Evolutionary conservation across 306 rosid species (phyloP).

Genomic region (Lithocarpus polystachyus): DNA sequence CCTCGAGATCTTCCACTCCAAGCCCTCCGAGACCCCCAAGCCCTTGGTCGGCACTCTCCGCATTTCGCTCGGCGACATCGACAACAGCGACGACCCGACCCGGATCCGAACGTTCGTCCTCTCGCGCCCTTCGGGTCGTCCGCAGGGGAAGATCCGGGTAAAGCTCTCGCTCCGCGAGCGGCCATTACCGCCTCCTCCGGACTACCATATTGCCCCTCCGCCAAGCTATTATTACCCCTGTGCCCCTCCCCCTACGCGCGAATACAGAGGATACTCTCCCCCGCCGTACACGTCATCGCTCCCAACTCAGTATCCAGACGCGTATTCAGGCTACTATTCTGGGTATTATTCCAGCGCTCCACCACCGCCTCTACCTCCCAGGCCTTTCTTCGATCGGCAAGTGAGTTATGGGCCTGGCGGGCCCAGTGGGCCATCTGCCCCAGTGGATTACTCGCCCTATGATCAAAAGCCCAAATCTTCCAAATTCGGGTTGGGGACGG

Average conservation of each 20-base stretch:
- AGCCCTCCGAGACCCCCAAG: slow-evolving; percentile 78
- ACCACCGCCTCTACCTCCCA: slow-evolving; percentile 55
- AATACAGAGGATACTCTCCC: slow-evolving; percentile 51
- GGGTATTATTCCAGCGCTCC: slow-evolving; percentile 61
- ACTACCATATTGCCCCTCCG: slow-evolving; percentile 46
- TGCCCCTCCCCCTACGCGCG: slow-evolving; percentile 46
- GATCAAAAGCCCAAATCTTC: slow-evolving; percentile 55
- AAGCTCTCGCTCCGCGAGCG: slow-evolving; percentile 65
- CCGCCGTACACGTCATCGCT: slow-evolving; percentile 32
- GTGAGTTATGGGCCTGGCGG: slow-evolving; percentile 29
- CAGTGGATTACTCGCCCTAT: slow-evolving; percentile 57
- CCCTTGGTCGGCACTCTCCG: slow-evolving; percentile 82
- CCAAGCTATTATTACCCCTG: slow-evolving; percentile 31
- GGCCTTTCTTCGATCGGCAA: slow-evolving; percentile 67
- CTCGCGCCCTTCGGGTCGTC: slow-evolving; percentile 76
- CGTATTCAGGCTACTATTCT: slow-evolving; percentile 44
- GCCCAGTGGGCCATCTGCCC: slow-evolving; percentile 65
- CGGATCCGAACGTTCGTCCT: slow-evolving; percentile 51
- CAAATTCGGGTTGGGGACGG: slow-evolving; percentile 61
- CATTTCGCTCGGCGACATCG: slow-evolving; percentile 47
- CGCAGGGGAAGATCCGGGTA: slow-evolving; percentile 73
- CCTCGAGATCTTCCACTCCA: slow-evolving; percentile 84
- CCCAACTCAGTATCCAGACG: slow-evolving; percentile 39
- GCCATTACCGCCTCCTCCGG: slow-evolving; percentile 34
- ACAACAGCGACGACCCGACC: slow-evolving; percentile 38